These are phyloP conservation scores for Taphrina wiesneri DNA, from an alignment of 1,139 yeast genomes.

Conservation along the genomic window DNA sequence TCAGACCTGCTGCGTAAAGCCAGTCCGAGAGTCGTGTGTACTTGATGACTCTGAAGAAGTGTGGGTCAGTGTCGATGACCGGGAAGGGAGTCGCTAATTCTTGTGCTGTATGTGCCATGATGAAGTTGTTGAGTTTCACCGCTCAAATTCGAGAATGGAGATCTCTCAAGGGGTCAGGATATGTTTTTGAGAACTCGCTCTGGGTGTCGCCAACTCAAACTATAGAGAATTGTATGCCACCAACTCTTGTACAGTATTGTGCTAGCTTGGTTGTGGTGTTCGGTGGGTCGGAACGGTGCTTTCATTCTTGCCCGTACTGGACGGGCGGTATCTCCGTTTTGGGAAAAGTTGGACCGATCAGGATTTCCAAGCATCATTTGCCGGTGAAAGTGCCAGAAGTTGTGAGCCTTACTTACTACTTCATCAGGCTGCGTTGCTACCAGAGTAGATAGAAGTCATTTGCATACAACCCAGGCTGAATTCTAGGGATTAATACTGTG, in stretches of 20 bases:
- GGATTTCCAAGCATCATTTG: not conserved
- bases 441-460: too few relatives aligned
- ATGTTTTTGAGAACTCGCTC: too few relatives aligned
- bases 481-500: too few relatives aligned
- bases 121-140: too few relatives aligned
- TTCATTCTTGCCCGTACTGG: not conserved
- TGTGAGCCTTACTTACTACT: not conserved
- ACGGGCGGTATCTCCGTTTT: not conserved
- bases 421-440: too few relatives aligned
- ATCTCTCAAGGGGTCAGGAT: too few relatives aligned
- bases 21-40: conserved; percentile 73
- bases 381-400: not conserved
- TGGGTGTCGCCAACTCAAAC: too few relatives aligned
- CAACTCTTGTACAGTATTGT: not conserved
- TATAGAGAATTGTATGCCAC: too few relatives aligned
- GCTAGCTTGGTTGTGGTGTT: not conserved
- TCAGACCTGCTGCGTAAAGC: conserved; percentile 63
- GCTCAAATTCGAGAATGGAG: too few relatives aligned
- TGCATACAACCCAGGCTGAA: too few relatives aligned
- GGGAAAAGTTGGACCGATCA: not conserved
- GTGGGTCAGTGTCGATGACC: conserved; percentile 77
- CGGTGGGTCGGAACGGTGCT: not conserved
- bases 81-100: conserved; percentile 31
- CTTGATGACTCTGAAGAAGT: conserved; percentile 67
- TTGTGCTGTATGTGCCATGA: conserved; percentile 32